Base-by-base conservation (phyloP, 2,329 filamentous ascomycete genomes). In the Nemania sp. region DNA sequence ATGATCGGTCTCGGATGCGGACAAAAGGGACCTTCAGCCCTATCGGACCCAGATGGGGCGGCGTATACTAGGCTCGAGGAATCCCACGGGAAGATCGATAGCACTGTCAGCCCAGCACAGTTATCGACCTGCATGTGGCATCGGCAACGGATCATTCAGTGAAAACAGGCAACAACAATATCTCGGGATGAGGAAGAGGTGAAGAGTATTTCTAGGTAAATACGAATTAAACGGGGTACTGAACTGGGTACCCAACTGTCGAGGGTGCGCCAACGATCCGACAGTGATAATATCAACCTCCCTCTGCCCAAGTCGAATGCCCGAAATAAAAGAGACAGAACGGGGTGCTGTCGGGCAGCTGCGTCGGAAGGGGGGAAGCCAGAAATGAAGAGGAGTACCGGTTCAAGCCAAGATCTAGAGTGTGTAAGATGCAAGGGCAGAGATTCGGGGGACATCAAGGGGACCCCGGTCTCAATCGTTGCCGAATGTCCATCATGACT, bases 1-100 rank as follows among this genome's bases (percentile, higher is more conserved):
- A 54, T 60, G 54, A 54, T 64, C 61, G 67, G 64, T 68, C 61
- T 69, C 66, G 68, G 68, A 66, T 66, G 54, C 64, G 64, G 65
- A 68, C 52, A 63, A 64, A 45, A 61, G 57, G 54, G 49, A 61
- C 47, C 45, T 59, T 59, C 66, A 68, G 61, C 66, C 66, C 61
- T 69, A 64, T 68, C 66, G 64, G 67, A 59, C 52, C 20, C 49
- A 59, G 56, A 58, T 56, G 64, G 60, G 51, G 52, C 40, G 53
- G n/a, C n/a, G n/a, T n/a, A n/a, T n/a, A n/a, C 48, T 54, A 41
- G 56, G 47, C 52, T 64, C 55, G 58, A 64, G 52, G 36, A 44
- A 61, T 60, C 43, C 55, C 52, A 59, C 54, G 53, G 55, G 50
- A 19, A 22, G 37, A 51, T 48, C 39, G 28, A 49, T 61, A 50